phyloP scores from a whole-genome alignment of 225 moss, liverwort and hornwort species.

The Climacium dendroides region DNA sequence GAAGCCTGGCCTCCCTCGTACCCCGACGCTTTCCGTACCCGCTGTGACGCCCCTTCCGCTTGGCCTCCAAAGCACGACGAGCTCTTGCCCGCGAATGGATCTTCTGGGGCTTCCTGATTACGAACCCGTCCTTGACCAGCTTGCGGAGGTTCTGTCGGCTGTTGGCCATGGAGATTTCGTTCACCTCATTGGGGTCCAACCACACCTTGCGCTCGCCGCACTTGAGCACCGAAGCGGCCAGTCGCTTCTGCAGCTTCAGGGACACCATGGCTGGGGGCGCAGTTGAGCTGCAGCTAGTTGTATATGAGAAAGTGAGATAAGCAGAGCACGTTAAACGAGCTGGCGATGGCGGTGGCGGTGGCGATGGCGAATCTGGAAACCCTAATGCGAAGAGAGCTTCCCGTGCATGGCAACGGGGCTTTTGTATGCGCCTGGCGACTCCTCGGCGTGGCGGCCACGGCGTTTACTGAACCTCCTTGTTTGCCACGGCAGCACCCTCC shows the following conservation, averaged over 20 bases:
- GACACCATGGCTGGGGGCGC: slow-evolving; percentile 49
- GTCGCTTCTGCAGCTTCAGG: slow-evolving; percentile 89
- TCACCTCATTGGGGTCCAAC: slow-evolving; percentile 86
- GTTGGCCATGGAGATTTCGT: slow-evolving; percentile 92
- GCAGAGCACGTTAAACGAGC: not conserved
- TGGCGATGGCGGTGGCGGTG: not conserved
- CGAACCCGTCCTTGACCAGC: slow-evolving; percentile 71
- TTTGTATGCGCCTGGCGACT: not conserved
- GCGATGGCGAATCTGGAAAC: not conserved
- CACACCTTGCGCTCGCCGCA: slow-evolving; percentile 91
- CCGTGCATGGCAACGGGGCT: not conserved
- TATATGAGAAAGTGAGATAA: not conserved
- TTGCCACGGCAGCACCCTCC: not conserved
- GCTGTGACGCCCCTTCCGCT: slow-evolving; percentile 60
- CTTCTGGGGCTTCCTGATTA: slow-evolving; percentile 71
- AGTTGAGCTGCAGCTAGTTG: not conserved
- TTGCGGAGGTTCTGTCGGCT: slow-evolving; percentile 74
- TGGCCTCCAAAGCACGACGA: slow-evolving; percentile 59
- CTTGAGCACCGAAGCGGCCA: slow-evolving; percentile 76
- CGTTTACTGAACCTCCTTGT: not conserved
- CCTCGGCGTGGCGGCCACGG: not conserved
- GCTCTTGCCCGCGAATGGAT: slow-evolving; percentile 67
- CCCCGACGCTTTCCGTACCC: slow-evolving; percentile 72
- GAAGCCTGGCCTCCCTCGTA: slow-evolving; percentile 61
- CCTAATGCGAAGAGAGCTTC: not conserved